Conservation (phyloP, 192 early-diverging fungal species). For the Backusella macrospora region DNA sequence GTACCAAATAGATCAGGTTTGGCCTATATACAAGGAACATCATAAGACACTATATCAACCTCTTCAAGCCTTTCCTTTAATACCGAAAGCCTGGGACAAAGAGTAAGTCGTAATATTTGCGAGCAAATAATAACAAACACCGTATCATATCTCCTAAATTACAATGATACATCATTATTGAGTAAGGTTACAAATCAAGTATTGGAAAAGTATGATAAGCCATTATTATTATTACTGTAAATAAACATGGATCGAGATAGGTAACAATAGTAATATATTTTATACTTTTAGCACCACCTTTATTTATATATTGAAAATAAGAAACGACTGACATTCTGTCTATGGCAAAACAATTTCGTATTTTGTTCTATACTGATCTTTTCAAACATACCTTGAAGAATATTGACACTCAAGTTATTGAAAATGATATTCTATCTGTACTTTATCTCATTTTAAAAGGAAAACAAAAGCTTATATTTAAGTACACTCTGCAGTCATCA, state of each 20-base stretch:
- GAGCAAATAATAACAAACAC: conserved; percentile 46
- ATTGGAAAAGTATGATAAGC: conserved; percentile 29
- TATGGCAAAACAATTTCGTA: conserved; percentile 38
- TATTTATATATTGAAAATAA: neutral
- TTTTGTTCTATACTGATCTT: conserved; percentile 50
- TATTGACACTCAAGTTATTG: conserved; percentile 47
- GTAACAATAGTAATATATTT: neutral
- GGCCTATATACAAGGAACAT: neutral
- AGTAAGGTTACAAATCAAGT: conserved; percentile 17
- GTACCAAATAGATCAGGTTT: conserved; percentile 5
- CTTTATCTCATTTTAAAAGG: conserved; percentile 42
- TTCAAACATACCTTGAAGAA: conserved; percentile 46
- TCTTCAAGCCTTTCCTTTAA: conserved; percentile 54
- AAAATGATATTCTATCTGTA: conserved; percentile 46
- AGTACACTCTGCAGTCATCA: conserved; percentile 48
- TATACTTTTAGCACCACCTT: neutral
- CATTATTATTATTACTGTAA: too few species aligned
- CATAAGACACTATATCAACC: conserved; percentile 35
- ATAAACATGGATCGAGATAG: neutral
- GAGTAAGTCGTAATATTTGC: conserved; percentile 47
- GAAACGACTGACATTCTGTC: neutral
- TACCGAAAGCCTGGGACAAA: conserved; percentile 43
- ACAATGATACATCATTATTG: conserved; percentile 7
- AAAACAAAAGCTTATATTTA: conserved; percentile 48
- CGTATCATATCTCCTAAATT: conserved; percentile 38